Percentiles rank a stretch among this genome's conserved stretches.
phyloP scores from a whole-genome alignment of 140 eudicot species.

The Bidens hawaiensis region DNA sequence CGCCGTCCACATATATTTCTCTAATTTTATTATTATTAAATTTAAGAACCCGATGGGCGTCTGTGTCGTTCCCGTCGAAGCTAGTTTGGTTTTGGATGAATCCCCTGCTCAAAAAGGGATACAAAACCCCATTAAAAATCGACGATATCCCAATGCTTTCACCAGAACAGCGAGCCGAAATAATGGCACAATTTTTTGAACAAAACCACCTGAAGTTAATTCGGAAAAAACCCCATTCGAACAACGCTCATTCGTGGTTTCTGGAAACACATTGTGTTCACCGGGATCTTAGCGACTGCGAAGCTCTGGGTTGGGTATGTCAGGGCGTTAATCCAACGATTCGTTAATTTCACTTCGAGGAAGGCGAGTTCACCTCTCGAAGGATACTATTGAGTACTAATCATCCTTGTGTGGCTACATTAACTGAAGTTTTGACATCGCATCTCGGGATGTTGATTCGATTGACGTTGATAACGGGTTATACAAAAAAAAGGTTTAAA shows the following conservation, averaged over 20 bases:
- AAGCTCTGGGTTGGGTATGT: no score
- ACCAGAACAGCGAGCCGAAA: constrained; percentile 49
- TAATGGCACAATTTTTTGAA: constrained; percentile 55
- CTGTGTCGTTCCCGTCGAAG: no score
- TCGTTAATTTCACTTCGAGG: constrained; percentile 57
- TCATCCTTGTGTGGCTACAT: constrained; percentile 48
- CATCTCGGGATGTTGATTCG: constrained; percentile 88
- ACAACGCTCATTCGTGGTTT: constrained; percentile 52
- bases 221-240: constrained; percentile 50
- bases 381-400: constrained; percentile 56
- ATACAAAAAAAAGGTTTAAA: constrained; percentile 64
- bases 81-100: constrained; percentile 62
- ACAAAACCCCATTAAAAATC: constrained; percentile 43
- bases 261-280: constrained; percentile 59
- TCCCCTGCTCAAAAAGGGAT: constrained; percentile 62
- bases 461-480: constrained; percentile 48
- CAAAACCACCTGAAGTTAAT: constrained; percentile 43
- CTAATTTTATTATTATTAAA: no score
- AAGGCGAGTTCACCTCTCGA: constrained; percentile 29
- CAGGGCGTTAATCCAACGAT: constrained; percentile 59
- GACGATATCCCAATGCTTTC: constrained; percentile 73
- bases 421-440: constrained; percentile 52
- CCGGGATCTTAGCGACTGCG: constrained; percentile 42
- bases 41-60: constrained; percentile 46
- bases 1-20: no score